Evolutionary conservation across 371 early-diverging fungal genomes (phyloP).

Genomic region (Mycotypha africana): DNA sequence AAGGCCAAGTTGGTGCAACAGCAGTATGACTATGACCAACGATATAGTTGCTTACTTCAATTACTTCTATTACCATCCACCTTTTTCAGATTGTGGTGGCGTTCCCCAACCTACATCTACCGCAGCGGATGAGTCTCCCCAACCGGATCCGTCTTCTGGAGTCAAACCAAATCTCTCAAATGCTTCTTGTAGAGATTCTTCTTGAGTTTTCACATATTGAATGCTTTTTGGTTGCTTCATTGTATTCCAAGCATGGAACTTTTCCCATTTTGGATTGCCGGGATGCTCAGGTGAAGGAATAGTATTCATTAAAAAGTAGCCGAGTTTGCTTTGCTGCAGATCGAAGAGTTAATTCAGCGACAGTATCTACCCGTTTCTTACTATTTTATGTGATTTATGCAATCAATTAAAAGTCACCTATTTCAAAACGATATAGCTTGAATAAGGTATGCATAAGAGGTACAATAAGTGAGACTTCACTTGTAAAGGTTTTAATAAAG

Average conservation of each 20-base stretch:
- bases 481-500: no score
- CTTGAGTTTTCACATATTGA: conserved; percentile 1
- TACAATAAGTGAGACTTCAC: no score
- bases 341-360: no score
- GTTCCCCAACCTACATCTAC: conserved; percentile 20
- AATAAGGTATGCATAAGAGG: no score
- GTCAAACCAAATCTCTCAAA: conserved; percentile 9
- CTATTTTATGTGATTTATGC: no score
- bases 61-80: conserved; percentile 6
- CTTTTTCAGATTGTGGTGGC: neutral
- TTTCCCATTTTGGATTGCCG: conserved; percentile 18
- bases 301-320: neutral
- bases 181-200: conserved; percentile 8
- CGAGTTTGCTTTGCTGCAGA: no score
- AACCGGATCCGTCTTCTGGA: conserved; percentile 8
- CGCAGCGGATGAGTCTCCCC: conserved; percentile 15
- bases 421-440: no score
- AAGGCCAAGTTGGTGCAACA: no score
- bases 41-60: no score
- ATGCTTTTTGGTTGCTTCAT: conserved; percentile 4
- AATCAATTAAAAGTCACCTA: no score
- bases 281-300: conserved; percentile 16
- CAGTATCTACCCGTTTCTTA: no score
- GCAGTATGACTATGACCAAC: no score
- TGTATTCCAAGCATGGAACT: conserved; percentile 13